phyloP scores from a whole-genome alignment of 169 alveolate genomes.

The Plasmodium fragile region DNA sequence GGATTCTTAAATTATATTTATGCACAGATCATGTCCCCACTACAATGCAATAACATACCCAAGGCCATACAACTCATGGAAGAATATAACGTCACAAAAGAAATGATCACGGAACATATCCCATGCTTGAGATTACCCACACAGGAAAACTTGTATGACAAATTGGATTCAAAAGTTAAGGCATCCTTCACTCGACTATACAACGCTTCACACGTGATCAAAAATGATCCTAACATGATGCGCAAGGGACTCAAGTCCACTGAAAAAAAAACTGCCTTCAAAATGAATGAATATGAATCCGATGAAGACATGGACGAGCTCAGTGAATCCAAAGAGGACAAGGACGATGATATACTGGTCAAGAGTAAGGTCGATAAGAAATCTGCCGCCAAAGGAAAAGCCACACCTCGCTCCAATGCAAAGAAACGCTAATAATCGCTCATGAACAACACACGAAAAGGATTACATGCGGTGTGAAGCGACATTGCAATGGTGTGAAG shows the following conservation, averaged over 20 bases:
- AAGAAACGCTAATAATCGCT: not conserved
- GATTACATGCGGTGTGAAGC: not conserved
- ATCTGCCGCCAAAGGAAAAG: conserved; percentile 8
- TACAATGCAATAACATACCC: conserved; percentile 68
- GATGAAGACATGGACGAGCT: conserved; percentile 67
- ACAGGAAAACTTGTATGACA: conserved; percentile 84
- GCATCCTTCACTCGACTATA: conserved; percentile 79
- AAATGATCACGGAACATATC: conserved; percentile 80
- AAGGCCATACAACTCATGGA: conserved; percentile 78
- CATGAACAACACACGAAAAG: not conserved
- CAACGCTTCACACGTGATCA: conserved; percentile 68
- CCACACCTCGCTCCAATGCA: conserved; percentile 15
- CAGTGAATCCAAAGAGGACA: conserved; percentile 69
- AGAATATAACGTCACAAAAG: conserved; percentile 79
- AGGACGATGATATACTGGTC: conserved; percentile 45
- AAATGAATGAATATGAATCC: conserved; percentile 35
- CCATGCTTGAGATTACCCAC: conserved; percentile 79
- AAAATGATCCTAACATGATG: conserved; percentile 44
- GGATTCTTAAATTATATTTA: conserved; percentile 63
- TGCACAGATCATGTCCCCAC: conserved; percentile 77
- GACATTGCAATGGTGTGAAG: not conserved
- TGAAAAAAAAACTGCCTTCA: conserved; percentile 45
- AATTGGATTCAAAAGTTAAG: conserved; percentile 78
- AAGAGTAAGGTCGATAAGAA: conserved; percentile 35
- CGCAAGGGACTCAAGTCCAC: conserved; percentile 25